Evolutionary conservation across 441 rosid genomes (phyloP).

Genomic region (Corymbia calophylla): DNA sequence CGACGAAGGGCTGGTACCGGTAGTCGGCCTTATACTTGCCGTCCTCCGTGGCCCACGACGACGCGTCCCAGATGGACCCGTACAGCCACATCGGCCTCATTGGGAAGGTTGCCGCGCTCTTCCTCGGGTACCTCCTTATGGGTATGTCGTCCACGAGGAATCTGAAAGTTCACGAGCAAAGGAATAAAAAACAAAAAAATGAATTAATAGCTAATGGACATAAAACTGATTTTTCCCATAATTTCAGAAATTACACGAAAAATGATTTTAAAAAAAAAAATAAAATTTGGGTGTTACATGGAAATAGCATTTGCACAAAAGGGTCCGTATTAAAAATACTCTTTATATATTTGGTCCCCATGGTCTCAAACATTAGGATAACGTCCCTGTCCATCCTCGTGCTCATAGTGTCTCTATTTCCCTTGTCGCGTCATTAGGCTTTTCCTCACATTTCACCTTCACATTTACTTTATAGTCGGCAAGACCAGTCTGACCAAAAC

Average conservation of each 20-base stretch:
- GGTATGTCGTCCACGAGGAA: constrained; percentile 94
- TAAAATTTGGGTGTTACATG: neutral
- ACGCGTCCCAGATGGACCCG: constrained; percentile 98
- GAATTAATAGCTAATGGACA: neutral
- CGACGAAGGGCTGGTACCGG: constrained; percentile 84
- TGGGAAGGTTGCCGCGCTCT: constrained; percentile 72
- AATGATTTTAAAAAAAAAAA: neutral
- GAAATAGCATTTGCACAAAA: neutral
- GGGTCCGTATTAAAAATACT: neutral
- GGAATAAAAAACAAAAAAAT: neutral
- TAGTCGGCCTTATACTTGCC: constrained; percentile 95
- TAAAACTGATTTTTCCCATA: neutral
- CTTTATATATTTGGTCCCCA: neutral
- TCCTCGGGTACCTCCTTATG: constrained; percentile 83
- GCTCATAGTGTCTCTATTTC: neutral
- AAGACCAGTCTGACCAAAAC: neutral
- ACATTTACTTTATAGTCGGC: neutral
- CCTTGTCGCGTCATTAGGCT: neutral
- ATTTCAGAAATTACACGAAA: neutral
- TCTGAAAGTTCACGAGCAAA: constrained; percentile 21
- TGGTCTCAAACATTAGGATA: neutral
- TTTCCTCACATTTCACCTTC: neutral
- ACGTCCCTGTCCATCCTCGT: neutral
- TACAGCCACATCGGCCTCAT: constrained; percentile 94
- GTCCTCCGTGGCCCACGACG: constrained; percentile 94